phyloP scores from a whole-genome alignment of 306 rosid species.

The Cucurbita moschata region DNA sequence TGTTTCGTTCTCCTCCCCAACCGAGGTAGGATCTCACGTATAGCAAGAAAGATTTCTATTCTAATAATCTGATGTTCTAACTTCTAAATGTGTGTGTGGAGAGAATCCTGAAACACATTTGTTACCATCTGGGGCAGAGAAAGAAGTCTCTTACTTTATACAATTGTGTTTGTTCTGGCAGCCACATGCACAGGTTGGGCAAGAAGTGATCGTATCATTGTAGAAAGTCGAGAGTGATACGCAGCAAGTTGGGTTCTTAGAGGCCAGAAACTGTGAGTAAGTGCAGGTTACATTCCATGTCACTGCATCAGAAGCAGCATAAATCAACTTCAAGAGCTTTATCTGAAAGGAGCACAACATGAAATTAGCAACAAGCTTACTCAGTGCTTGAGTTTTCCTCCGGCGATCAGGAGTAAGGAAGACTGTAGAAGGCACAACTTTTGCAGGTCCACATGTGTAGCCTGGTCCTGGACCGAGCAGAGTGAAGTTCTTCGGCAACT shows the following conservation, averaged over 20 bases:
- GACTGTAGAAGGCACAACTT: slow-evolving; percentile 40
- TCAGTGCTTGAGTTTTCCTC: slow-evolving; percentile 47
- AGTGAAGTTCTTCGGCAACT: slow-evolving; percentile 45
- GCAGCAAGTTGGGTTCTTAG: slow-evolving; percentile 79
- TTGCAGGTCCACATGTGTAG: slow-evolving; percentile 62
- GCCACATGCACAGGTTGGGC: slow-evolving; percentile 85
- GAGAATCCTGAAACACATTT: not conserved
- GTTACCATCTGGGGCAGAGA: not conserved
- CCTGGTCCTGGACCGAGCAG: slow-evolving; percentile 68
- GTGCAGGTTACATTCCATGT: slow-evolving; percentile 96
- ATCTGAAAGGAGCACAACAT: not conserved
- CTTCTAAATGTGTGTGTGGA: not conserved
- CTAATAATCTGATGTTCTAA: not conserved
- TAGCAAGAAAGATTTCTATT: not conserved
- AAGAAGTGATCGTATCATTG: slow-evolving; percentile 55
- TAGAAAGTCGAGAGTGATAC: slow-evolving; percentile 92
- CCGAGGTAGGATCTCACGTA: not conserved
- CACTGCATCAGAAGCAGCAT: slow-evolving; percentile 36
- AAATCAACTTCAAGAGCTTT: not conserved
- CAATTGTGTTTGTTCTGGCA: slow-evolving; percentile 65
- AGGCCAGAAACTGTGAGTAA: slow-evolving; percentile 81
- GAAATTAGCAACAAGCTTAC: slow-evolving; percentile 25
- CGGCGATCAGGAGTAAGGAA: slow-evolving; percentile 39
- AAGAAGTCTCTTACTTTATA: slow-evolving; percentile 43
- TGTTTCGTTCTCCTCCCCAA: too few relatives aligned